Conservation (phyloP, 2,329 filamentous ascomycete species). For the Stylonectria norvegica region DNA sequence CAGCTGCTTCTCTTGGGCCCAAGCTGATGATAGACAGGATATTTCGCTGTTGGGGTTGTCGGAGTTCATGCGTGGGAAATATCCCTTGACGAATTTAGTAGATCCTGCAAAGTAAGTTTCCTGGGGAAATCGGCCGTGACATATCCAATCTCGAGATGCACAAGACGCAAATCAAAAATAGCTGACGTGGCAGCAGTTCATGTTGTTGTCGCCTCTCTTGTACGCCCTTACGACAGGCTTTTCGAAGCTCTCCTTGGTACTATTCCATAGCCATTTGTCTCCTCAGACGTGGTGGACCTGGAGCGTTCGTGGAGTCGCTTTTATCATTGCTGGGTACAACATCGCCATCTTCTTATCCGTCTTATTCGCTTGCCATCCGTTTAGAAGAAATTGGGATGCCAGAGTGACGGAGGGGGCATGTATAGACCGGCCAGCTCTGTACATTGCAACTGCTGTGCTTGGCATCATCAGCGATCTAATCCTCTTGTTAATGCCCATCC, state of each 20-base stretch:
- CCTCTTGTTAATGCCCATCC: constrained; percentile 44
- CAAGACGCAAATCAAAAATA: too few relatives aligned
- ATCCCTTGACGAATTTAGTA: constrained; percentile 16
- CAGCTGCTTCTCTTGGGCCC: background rate
- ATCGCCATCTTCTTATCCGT: constrained; percentile 33
- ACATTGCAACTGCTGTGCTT: constrained; percentile 37
- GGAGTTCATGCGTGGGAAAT: constrained; percentile 34
- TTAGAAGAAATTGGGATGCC: constrained; percentile 31
- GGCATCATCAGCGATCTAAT: constrained; percentile 48
- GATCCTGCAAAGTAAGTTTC: constrained; percentile 7
- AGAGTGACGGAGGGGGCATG: constrained; percentile 35
- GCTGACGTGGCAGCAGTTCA: constrained; percentile 28
- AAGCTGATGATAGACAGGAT: constrained; percentile 6
- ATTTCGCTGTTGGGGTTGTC: constrained; percentile 13
- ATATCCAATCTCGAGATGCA: constrained; percentile 9
- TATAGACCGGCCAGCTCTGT: constrained; percentile 31
- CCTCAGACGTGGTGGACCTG: constrained; percentile 33
- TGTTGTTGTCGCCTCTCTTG: constrained; percentile 19
- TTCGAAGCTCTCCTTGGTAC: constrained; percentile 36
- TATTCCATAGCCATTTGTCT: constrained; percentile 38
- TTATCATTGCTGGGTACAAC: constrained; percentile 32
- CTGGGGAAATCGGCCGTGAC: constrained; percentile 10
- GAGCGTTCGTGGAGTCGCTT: constrained; percentile 28
- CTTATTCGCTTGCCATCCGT: constrained; percentile 37
- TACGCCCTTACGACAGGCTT: constrained; percentile 28